A percentile compares a stretch with the other conserved stretches of the same genome.
These are phyloP conservation scores for Candida anglica DNA, from an alignment of 805 yeast genomes.

Conservation along the genomic window DNA sequence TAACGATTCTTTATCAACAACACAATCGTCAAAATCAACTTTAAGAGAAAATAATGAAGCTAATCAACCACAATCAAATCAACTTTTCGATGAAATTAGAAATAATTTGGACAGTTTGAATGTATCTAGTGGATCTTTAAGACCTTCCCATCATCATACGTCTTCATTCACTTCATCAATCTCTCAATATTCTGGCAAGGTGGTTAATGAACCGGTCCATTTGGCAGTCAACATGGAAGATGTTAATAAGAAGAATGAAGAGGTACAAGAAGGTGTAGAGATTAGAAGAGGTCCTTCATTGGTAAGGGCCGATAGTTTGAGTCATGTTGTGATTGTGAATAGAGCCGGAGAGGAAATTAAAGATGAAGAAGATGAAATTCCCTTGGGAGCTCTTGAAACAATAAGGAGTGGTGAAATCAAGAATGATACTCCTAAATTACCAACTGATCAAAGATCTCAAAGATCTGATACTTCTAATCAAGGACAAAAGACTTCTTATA, in stretches of 20 bases:
- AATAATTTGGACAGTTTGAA: conserved; percentile 1
- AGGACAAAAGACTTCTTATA: too few species aligned
- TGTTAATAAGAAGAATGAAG: conserved; percentile 1
- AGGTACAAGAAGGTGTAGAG: conserved; percentile 1
- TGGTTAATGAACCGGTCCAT: conserved; percentile 16
- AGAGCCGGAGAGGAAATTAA: neutral
- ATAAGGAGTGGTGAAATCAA: too few species aligned
- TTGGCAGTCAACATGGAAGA: conserved; percentile 11
- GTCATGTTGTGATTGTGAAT: neutral
- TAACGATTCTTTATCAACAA: too few species aligned
- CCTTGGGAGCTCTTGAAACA: conserved; percentile 2
- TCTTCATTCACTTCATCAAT: conserved; percentile 16
- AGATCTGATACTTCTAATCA: too few species aligned
- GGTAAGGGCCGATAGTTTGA: conserved; percentile 2
- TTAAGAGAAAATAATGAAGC: neutral
- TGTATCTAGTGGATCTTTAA: neutral
- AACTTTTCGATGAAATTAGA: conserved; percentile 5
- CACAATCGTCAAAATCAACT: neutral
- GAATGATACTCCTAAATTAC: too few species aligned
- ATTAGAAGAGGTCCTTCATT: too few species aligned
- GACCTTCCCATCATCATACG: conserved; percentile 5
- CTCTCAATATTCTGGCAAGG: conserved; percentile 19
- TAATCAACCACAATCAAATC: neutral
- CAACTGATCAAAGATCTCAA: too few species aligned
- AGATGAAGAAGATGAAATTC: conserved; percentile 1